A percentile compares a stretch with the other conserved stretches of the same genome.
Conservation (phyloP, 139 green algal species). For the Micromonas pusilla region DNA sequence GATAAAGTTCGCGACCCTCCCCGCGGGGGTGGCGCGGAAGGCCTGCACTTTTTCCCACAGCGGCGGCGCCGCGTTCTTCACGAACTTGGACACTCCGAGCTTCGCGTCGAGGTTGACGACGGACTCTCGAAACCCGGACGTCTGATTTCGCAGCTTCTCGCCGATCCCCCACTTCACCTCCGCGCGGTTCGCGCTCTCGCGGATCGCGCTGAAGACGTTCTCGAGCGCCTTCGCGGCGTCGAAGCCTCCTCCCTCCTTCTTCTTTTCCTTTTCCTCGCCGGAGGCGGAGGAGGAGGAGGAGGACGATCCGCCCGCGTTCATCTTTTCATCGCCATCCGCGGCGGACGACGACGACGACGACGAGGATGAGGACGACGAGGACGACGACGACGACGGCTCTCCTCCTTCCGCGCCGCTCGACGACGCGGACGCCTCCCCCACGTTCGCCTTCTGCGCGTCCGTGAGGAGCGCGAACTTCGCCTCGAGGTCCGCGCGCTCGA, state of each 20-base stretch:
- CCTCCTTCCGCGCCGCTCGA: neutral
- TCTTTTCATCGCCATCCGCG: neutral
- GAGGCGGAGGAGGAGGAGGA: neutral
- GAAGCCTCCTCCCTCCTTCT: neutral
- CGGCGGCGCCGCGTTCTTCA: neutral
- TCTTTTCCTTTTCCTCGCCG: too few relatives aligned
- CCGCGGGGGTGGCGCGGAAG: neutral
- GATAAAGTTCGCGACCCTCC: slow-evolving; percentile 4
- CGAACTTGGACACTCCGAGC: neutral
- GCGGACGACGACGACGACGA: neutral
- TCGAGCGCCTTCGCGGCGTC: neutral
- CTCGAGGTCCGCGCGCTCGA: slow-evolving; percentile 1
- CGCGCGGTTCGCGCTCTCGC: neutral
- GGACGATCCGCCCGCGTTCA: too few relatives aligned
- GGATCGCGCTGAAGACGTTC: neutral
- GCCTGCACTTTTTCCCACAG: neutral
- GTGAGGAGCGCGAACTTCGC: neutral
- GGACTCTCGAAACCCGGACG: neutral
- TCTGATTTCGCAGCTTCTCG: neutral
- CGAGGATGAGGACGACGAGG: neutral
- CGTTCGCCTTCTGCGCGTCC: neutral
- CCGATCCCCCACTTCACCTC: neutral
- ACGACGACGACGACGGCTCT: neutral
- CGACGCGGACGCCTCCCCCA: neutral
- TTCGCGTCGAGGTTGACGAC: neutral